Conservation (phyloP, 2,329 filamentous ascomycete genomes). For the Chlorencoelia australis region DNA sequence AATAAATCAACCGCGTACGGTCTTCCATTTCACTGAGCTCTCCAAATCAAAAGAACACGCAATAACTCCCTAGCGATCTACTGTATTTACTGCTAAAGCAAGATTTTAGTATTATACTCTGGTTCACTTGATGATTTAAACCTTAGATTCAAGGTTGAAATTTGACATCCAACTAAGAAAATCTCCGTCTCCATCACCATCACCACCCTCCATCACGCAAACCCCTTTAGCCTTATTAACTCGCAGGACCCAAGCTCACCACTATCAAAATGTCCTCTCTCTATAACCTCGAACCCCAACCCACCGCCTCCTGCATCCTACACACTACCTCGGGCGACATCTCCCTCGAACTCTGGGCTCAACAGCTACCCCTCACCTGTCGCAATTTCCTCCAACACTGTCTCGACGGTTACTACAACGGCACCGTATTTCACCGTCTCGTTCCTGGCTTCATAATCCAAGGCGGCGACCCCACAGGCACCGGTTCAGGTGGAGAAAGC, state of each 20-base stretch:
- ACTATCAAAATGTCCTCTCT: slow-evolving; percentile 62
- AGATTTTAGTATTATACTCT: too few relatives aligned
- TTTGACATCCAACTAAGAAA: not conserved
- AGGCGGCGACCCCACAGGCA: slow-evolving; percentile 88
- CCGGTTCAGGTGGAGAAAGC: slow-evolving; percentile 81
- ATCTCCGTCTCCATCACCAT: too few relatives aligned
- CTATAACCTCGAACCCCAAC: slow-evolving; percentile 91
- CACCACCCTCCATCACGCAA: too few relatives aligned
- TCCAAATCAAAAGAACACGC: too few relatives aligned
- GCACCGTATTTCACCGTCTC: slow-evolving; percentile 87
- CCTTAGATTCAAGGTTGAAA: not conserved
- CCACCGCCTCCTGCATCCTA: slow-evolving; percentile 83
- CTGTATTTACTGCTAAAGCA: too few relatives aligned
- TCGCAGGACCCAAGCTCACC: slow-evolving; percentile 11
- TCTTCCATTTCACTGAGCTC: not conserved
- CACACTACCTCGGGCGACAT: slow-evolving; percentile 87
- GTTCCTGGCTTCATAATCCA: slow-evolving; percentile 89
- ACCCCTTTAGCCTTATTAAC: slow-evolving; percentile 21
- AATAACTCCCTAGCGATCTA: too few relatives aligned
- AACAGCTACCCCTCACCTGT: slow-evolving; percentile 81
- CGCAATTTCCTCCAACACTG: slow-evolving; percentile 95
- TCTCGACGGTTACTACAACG: slow-evolving; percentile 89
- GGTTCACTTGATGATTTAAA: too few relatives aligned
- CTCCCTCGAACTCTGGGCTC: slow-evolving; percentile 86
- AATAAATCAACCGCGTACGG: too few relatives aligned